Conservation (phyloP, 768 basidiomycete species). For the Tricholoma flavovirens region DNA sequence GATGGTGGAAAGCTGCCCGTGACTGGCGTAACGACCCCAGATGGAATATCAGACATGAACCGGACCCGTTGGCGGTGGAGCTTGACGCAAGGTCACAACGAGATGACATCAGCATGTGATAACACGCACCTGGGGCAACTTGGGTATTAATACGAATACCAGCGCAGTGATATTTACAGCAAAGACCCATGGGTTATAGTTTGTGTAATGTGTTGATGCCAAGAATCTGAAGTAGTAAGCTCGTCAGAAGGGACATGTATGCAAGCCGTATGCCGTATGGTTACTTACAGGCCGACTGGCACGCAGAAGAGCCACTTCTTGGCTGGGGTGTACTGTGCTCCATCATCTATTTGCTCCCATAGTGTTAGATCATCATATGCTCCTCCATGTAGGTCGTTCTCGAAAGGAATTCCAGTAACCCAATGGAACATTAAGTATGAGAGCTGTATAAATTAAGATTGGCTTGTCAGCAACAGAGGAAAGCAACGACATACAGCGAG, state of each 20-base stretch:
- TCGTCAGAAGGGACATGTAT: constrained; percentile 2
- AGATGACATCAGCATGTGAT: constrained; percentile 15
- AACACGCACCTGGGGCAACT: constrained; percentile 77
- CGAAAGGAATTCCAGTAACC: constrained; percentile 95
- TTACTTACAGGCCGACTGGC: constrained; percentile 79
- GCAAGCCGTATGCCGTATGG: background rate
- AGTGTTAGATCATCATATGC: constrained; percentile 97
- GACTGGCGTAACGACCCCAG: constrained; percentile 62
- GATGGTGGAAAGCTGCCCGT: constrained; percentile 53
- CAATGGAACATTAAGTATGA: constrained; percentile 99
- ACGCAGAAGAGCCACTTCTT: constrained; percentile 95
- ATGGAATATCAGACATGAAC: constrained; percentile 61
- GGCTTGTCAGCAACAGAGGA: background rate
- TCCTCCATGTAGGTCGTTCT: constrained; percentile 79
- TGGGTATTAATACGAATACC: constrained; percentile 81
- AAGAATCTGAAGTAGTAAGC: constrained; percentile 61
- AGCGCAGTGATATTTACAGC: constrained; percentile 83
- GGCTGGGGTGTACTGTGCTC: constrained; percentile 96
- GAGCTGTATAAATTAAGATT: constrained; percentile 41
- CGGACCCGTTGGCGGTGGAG: constrained; percentile 80
- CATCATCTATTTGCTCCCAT: constrained; percentile 99
- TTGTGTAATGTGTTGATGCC: constrained; percentile 95
- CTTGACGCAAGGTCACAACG: constrained; percentile 30
- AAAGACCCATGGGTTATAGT: constrained; percentile 93
- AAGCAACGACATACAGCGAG: constrained; percentile 59